Evolutionary conservation across 106 monocot genomes (phyloP).

Genomic region (Acorus calamus): DNA sequence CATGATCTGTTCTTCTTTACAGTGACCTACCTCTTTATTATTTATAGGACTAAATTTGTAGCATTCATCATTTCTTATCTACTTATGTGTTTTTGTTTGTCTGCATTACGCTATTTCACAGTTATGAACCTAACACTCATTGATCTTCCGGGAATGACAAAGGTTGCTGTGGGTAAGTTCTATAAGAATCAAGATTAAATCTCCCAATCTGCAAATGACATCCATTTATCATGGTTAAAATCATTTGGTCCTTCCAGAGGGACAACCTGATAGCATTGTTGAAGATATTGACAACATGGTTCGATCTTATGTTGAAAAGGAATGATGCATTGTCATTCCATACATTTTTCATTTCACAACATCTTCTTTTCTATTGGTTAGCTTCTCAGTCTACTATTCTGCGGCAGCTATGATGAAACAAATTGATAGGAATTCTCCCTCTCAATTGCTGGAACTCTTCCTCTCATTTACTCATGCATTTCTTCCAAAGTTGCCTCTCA

Average conservation of each 20-base stretch:
- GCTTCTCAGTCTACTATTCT: not conserved
- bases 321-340: slow-evolving; percentile 7
- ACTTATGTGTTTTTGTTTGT: not conserved
- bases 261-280: slow-evolving; percentile 89
- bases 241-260: slow-evolving; percentile 41
- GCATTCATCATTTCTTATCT: slow-evolving; percentile 1
- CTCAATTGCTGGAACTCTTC: too few species aligned
- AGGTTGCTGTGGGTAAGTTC: slow-evolving; percentile 91
- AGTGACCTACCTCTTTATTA: too few species aligned
- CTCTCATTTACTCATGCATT: too few species aligned
- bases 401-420: too few species aligned
- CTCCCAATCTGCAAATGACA: not conserved
- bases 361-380: not conserved
- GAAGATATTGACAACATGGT: slow-evolving; percentile 98
- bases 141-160: slow-evolving; percentile 97
- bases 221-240: not conserved
- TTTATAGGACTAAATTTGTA: not conserved
- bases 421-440: too few species aligned
- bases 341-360: not conserved
- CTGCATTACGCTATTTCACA: slow-evolving; percentile 25
- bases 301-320: slow-evolving; percentile 95
- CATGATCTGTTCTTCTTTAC: too few species aligned
- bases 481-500: too few species aligned
- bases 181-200: not conserved
- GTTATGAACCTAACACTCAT: slow-evolving; percentile 94